These are phyloP conservation scores for Termitomyces sp. DNA, from an alignment of 768 basidiomycete genomes.

Conservation along the genomic window DNA sequence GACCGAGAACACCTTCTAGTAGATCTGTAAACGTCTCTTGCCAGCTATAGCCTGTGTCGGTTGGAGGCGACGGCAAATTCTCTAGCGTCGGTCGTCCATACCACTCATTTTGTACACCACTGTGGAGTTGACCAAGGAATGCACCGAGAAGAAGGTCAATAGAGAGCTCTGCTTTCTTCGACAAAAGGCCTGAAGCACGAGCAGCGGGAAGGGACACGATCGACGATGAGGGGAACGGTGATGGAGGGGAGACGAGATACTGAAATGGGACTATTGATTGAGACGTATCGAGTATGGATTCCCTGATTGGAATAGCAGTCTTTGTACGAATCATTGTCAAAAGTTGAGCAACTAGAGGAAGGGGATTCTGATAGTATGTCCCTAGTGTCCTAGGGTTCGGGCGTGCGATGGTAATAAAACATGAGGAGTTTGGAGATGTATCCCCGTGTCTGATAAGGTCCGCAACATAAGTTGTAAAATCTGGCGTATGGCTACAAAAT, in stretches of 20 bases:
- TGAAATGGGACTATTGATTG: conserved; percentile 38
- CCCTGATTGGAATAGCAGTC: conserved; percentile 46
- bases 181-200: conserved; percentile 27
- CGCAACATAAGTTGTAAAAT: conserved; percentile 15
- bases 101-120: conserved; percentile 68
- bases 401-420: conserved; percentile 25
- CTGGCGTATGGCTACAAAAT: conserved; percentile 9
- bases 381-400: conserved; percentile 3
- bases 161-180: conserved; percentile 31
- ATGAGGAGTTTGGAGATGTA: conserved; percentile 11
- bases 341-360: conserved; percentile 31
- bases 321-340: conserved; percentile 33
- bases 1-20: conserved; percentile 51
- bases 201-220: conserved; percentile 33
- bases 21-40: conserved; percentile 64
- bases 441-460: conserved; percentile 10
- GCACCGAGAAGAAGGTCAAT: conserved; percentile 60
- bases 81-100: conserved; percentile 46
- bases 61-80: conserved; percentile 15
- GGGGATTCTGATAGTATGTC: conserved; percentile 28
- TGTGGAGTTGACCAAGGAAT: conserved; percentile 59
- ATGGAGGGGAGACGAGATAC: conserved; percentile 46
- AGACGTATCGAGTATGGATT: conserved; percentile 43
- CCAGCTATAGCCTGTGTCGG: conserved; percentile 56
- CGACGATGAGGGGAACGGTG: conserved; percentile 26